These are phyloP conservation scores for Naematelia encephala DNA, from an alignment of 768 basidiomycete genomes.

Conservation along the genomic window DNA sequence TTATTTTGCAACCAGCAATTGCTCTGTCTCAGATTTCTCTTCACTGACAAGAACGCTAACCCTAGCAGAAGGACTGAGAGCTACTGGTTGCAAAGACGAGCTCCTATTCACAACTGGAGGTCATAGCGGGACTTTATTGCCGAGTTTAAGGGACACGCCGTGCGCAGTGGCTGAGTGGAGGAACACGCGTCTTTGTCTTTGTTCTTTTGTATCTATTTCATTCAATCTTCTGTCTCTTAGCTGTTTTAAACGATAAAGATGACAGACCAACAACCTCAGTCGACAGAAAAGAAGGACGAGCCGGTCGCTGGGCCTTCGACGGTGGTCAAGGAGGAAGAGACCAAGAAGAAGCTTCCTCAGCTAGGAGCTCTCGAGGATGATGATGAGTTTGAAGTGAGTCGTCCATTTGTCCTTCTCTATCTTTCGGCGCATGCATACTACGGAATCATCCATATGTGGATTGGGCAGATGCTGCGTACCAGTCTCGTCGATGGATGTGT, in stretches of 20 bases:
- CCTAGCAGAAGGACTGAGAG: slow-evolving; percentile 46
- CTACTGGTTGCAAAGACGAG: neutral
- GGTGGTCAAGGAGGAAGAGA: slow-evolving; percentile 8
- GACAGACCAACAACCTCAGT: neutral
- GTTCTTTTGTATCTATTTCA: neutral
- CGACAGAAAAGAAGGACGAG: neutral
- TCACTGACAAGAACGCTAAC: slow-evolving; percentile 47
- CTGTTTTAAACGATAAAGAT: neutral
- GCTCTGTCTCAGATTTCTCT: slow-evolving; percentile 46
- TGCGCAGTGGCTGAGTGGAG: neutral
- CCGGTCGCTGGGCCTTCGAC: neutral
- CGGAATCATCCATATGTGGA: too few relatives aligned
- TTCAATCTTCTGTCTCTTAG: too few relatives aligned
- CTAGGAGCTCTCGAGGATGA: slow-evolving; percentile 93
- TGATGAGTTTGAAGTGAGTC: slow-evolving; percentile 74
- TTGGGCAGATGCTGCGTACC: too few relatives aligned
- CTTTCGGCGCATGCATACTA: too few relatives aligned
- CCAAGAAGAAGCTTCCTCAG: slow-evolving; percentile 57
- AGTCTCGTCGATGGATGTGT: neutral
- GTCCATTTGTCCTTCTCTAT: neutral
- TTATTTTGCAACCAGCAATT: slow-evolving; percentile 49
- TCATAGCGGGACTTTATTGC: neutral
- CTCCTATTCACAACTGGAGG: neutral
- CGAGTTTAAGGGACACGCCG: neutral
- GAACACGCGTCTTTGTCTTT: neutral